Evolutionary conservation across 2,329 filamentous ascomycete genomes (phyloP).

Genomic region (Exserohilum rostratum): DNA sequence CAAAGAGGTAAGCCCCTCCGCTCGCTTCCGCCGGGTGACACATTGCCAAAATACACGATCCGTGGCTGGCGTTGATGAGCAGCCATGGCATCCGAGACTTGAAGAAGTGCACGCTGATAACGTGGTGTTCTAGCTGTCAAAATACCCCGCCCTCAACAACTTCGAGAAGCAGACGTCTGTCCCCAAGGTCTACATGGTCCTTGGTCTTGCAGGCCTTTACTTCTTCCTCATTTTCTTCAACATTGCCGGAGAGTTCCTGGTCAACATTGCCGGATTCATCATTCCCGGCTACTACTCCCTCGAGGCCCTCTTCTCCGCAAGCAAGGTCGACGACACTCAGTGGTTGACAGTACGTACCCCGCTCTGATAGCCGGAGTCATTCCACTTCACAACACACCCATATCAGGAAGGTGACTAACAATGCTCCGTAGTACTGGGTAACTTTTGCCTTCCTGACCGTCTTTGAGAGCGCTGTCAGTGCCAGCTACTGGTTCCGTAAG

Average conservation of each 20-base stretch:
- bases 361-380: constrained; percentile 2
- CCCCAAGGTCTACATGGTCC: constrained; percentile 83
- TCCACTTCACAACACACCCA: background rate
- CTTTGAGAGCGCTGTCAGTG: constrained; percentile 79
- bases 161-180: constrained; percentile 83
- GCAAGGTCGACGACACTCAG: constrained; percentile 82
- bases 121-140: constrained; percentile 69
- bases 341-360: constrained; percentile 62
- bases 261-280: constrained; percentile 83
- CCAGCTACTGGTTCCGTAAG: constrained; percentile 84
- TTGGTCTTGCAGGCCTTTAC: constrained; percentile 78
- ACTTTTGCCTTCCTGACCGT: constrained; percentile 84
- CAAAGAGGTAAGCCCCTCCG: constrained; percentile 69
- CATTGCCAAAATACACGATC: constrained; percentile 13
- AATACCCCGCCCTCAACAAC: constrained; percentile 83
- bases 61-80: background rate
- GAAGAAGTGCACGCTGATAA: constrained; percentile 26
- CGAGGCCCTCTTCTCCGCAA: constrained; percentile 72
- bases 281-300: constrained; percentile 86
- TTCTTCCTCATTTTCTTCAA: constrained; percentile 94
- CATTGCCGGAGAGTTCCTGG: constrained; percentile 84
- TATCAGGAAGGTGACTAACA: constrained; percentile 21
- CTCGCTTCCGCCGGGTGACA: constrained; percentile 13
- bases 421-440: constrained; percentile 73
- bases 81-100: background rate